Percentiles rank a stretch among this genome's conserved stretches.
Evolutionary conservation across 2,329 filamentous ascomycete genomes (phyloP).

Genomic region (Fusarium begoniae): DNA sequence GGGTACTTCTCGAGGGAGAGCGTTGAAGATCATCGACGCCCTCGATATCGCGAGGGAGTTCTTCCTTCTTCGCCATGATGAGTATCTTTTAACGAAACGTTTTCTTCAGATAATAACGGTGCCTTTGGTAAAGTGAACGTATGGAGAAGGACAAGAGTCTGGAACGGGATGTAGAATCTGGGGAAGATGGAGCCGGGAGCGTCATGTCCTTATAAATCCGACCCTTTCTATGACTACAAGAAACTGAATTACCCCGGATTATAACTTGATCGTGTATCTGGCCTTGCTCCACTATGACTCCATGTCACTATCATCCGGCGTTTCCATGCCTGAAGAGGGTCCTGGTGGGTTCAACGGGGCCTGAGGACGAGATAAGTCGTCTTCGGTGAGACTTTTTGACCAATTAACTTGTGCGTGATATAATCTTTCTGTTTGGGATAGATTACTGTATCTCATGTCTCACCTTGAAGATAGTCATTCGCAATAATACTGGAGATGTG

Average conservation of each 20-base stretch:
- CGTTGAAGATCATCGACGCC: constrained; percentile 1
- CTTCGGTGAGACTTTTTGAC: neutral
- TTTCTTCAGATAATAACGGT: neutral
- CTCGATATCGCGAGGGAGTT: constrained; percentile 6
- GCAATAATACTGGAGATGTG: neutral
- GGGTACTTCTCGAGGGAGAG: neutral
- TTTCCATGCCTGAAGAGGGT: neutral
- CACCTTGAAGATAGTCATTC: rapidly evolving
- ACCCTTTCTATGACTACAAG: constrained; percentile 18
- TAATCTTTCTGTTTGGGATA: neutral
- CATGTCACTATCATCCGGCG: constrained; percentile 13
- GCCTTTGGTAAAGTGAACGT: neutral
- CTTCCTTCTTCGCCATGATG: constrained; percentile 18
- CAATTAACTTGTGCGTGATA: constrained; percentile 1
- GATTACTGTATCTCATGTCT: neutral
- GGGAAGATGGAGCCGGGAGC: constrained; percentile 19
- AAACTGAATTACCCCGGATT: constrained; percentile 27
- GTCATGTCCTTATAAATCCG: constrained; percentile 10
- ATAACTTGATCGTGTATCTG: constrained; percentile 24
- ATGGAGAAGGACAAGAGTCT: neutral
- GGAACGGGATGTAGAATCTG: constrained; percentile 11
- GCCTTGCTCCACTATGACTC: constrained; percentile 9
- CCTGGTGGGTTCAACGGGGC: neutral
- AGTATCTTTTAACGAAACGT: no score
- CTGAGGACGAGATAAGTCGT: neutral